Percentiles rank a stretch among this genome's conserved stretches.
phyloP scores from a whole-genome alignment of 352 stramenopile genomes.

The Plasmopara muralis region DNA sequence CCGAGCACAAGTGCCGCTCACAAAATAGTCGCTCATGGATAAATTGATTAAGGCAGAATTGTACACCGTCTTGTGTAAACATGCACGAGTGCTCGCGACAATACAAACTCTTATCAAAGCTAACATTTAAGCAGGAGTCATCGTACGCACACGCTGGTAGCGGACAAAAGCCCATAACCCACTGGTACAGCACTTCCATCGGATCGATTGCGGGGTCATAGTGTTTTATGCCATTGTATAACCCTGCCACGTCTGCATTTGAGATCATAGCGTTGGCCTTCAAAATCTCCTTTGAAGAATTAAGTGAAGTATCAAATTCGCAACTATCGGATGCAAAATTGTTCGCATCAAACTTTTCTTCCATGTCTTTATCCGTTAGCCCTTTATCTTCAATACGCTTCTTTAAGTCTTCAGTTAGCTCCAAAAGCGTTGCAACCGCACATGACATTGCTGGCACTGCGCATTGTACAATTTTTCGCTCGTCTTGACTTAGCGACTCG shows the following conservation, averaged over 20 bases:
- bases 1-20: conserved; percentile 34
- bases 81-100: conserved; percentile 35
- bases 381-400: not conserved
- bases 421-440: conserved; percentile 14
- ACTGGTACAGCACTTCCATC: conserved; percentile 50
- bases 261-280: conserved; percentile 14
- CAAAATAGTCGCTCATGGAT: conserved; percentile 35
- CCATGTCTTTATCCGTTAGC: not conserved
- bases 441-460: conserved; percentile 22
- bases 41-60: conserved; percentile 25
- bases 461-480: conserved; percentile 17
- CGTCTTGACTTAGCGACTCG: conserved; percentile 8
- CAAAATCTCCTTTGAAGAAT: conserved; percentile 3
- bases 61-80: conserved; percentile 14
- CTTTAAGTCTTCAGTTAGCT: conserved; percentile 5
- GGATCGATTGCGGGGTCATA: conserved; percentile 48
- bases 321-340: not conserved
- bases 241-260: conserved; percentile 23
- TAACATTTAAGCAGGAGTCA: conserved; percentile 32
- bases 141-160: conserved; percentile 30
- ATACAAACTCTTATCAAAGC: conserved; percentile 15
- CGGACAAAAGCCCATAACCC: conserved; percentile 48
- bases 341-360: conserved; percentile 8
- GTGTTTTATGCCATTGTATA: conserved; percentile 51
- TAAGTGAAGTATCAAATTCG: conserved; percentile 5